Base-by-base conservation (phyloP, 2,329 filamentous ascomycete species). In the Ciborinia camelliae region DNA sequence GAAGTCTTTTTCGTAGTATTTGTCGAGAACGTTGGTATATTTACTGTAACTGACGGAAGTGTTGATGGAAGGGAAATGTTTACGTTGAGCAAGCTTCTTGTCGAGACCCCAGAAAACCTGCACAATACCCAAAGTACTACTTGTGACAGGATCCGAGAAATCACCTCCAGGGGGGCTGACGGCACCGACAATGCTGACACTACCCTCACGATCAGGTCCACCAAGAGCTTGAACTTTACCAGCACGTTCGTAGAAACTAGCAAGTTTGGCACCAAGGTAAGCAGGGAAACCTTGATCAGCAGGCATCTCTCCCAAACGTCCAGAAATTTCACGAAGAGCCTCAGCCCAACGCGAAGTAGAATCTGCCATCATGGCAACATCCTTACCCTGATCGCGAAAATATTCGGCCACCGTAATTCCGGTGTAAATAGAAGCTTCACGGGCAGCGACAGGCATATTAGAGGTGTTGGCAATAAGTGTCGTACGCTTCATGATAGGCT, bases 101-200 rank as follows among this genome's bases (percentile, higher is more conserved):
- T 99, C 95, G 59, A 98, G 86, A 84, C 95, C 95, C 95, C 95
- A 99, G 83, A 99, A 99, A 72, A 99, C 95, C 78, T 99, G 95
- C 74, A 99, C 95, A 75, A 99, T 99, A 86, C 90, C 87, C 55
- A 99, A 88, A 26, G 95, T 99, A 70, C 91, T 90, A 67, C 86
- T 91, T 18, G 95, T 99, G 75, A 99, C 95, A 26, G 95, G 95
- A 80, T 99, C 95, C 53, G 95, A 97, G 84, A 98, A 99, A 82
- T 99, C 95, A 86, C 95, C 95, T 82, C 94, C 95, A 15, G 95
- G 95, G 61, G 95, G 95, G 72, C 92, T 97, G 79, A 99, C 95
- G 67, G 95, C 95, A 75, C 93, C 95, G 73, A 99, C 95, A 73
- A 99, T 97, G 77, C 91, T 97, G 81, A 99, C 92, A 83, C 91